Conservation (phyloP, 768 basidiomycete genomes). For the Podaxis carcinomalis region DNA sequence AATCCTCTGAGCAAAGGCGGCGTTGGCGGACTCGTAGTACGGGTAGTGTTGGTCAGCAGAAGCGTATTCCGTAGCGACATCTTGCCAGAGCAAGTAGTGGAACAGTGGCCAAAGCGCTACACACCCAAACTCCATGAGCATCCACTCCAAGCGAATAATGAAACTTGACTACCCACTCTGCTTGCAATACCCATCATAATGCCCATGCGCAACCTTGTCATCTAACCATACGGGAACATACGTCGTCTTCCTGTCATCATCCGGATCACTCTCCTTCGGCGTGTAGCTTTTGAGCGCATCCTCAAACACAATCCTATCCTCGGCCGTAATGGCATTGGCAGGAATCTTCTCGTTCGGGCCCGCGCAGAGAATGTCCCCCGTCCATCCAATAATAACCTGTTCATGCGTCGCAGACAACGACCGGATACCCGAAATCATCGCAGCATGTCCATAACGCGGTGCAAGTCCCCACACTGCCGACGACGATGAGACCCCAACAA, state of each 20-base stretch:
- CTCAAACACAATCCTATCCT: constrained; percentile 66
- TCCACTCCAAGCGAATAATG: constrained; percentile 1
- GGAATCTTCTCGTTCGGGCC: constrained; percentile 21
- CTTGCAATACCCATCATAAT: constrained; percentile 98
- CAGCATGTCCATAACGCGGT: constrained; percentile 85
- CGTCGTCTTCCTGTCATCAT: constrained; percentile 54
- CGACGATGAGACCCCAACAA: constrained; percentile 4
- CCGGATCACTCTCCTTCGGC: constrained; percentile 52
- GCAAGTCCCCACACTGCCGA: constrained; percentile 65
- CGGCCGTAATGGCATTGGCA: constrained; percentile 16
- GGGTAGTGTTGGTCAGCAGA: constrained; percentile 83
- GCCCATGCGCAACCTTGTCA: constrained; percentile 84
- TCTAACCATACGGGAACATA: constrained; percentile 93
- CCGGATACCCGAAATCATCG: constrained; percentile 92
- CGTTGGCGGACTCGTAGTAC: constrained; percentile 78
- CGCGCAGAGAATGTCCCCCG: constrained; percentile 74
- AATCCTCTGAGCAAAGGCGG: constrained; percentile 71
- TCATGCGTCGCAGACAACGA: constrained; percentile 81
- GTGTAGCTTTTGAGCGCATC: constrained; percentile 58
- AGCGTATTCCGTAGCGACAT: constrained; percentile 85
- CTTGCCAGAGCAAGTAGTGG: constrained; percentile 98
- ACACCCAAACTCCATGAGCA: background rate
- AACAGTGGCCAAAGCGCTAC: constrained; percentile 95
- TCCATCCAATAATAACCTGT: constrained; percentile 92
- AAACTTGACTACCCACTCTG: constrained; percentile 58